These are phyloP conservation scores for Chloromonas sp. DNA, from an alignment of 163 green algal genomes.

Conservation along the genomic window DNA sequence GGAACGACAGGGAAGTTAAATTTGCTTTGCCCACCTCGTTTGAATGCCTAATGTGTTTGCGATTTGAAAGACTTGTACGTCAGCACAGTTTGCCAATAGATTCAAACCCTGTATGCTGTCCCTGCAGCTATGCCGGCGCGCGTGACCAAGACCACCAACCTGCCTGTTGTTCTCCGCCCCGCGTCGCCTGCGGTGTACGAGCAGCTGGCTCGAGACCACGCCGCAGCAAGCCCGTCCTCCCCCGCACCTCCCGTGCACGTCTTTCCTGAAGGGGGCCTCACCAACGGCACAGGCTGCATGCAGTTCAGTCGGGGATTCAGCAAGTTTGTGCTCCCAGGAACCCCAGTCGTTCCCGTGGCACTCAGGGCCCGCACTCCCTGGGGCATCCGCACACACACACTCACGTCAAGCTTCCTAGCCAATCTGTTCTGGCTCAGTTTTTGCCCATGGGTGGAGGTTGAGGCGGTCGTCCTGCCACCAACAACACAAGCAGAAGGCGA, in stretches of 20 bases:
- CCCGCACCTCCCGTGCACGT: not conserved
- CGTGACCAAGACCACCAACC: constrained; percentile 11
- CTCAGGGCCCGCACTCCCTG: constrained; percentile 28
- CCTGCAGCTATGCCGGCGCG: not conserved
- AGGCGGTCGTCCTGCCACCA: constrained; percentile 45
- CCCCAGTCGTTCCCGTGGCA: constrained; percentile 52
- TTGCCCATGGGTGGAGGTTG: constrained; percentile 34
- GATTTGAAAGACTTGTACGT: too few species aligned
- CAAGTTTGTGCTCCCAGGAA: constrained; percentile 24
- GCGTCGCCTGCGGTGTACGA: constrained; percentile 15
- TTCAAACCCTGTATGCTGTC: too few species aligned
- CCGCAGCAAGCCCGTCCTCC: not conserved
- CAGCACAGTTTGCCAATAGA: too few species aligned
- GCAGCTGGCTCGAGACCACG: constrained; percentile 6
- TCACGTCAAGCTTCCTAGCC: constrained; percentile 44
- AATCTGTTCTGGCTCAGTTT: constrained; percentile 52
- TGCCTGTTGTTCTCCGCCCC: constrained; percentile 16
- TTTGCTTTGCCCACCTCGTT: too few species aligned
- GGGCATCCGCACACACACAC: constrained; percentile 44
- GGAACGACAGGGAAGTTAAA: too few species aligned
- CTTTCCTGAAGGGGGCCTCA: constrained; percentile 46
- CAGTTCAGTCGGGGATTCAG: constrained; percentile 56
- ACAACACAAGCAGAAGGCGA: constrained; percentile 32
- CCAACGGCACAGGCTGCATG: constrained; percentile 53
- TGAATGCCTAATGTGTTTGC: too few species aligned